These are phyloP conservation scores for Helianthus tuberosus DNA, from an alignment of 129 eudicot genomes.

Conservation along the genomic window DNA sequence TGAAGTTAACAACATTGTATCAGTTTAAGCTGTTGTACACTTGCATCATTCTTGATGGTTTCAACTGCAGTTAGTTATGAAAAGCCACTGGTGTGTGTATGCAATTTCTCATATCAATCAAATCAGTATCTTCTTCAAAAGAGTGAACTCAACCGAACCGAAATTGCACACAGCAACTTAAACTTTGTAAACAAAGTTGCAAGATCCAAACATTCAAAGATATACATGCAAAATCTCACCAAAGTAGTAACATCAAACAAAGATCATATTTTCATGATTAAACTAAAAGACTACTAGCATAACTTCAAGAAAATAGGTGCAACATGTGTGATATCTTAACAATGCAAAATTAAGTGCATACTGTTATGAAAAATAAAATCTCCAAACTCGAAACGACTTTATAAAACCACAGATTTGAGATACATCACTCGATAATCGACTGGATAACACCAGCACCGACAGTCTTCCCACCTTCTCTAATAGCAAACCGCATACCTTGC, in stretches of 20 bases:
- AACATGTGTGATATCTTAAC: constrained; percentile 45
- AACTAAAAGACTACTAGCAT: constrained; percentile 35
- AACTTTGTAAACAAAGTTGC: not conserved
- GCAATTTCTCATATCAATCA: constrained; percentile 19
- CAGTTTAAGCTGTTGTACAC: constrained; percentile 26
- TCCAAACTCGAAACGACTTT: constrained; percentile 27
- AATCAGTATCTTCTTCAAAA: not conserved
- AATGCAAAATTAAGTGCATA: constrained; percentile 48
- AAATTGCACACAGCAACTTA: not conserved
- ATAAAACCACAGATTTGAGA: not conserved
- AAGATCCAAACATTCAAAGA: not conserved
- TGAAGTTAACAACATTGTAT: constrained; percentile 28
- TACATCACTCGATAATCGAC: constrained; percentile 61
- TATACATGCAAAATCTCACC: not conserved
- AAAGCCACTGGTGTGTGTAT: constrained; percentile 18
- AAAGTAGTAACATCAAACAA: constrained; percentile 12
- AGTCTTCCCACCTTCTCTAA: constrained; percentile 99
- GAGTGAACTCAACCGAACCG: too few species aligned
- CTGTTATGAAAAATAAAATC: constrained; percentile 24
- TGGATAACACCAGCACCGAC: constrained; percentile 95
- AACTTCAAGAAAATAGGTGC: constrained; percentile 20
- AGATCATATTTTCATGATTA: constrained; percentile 34
- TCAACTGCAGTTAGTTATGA: not conserved
- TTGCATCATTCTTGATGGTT: constrained; percentile 25
- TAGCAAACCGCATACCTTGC: constrained; percentile 93